Percentiles rank a stretch among this genome's conserved stretches.
phyloP scores from a whole-genome alignment of 1,284 basidiomycete genomes.

The Sanghuangporus sanghuang region DNA sequence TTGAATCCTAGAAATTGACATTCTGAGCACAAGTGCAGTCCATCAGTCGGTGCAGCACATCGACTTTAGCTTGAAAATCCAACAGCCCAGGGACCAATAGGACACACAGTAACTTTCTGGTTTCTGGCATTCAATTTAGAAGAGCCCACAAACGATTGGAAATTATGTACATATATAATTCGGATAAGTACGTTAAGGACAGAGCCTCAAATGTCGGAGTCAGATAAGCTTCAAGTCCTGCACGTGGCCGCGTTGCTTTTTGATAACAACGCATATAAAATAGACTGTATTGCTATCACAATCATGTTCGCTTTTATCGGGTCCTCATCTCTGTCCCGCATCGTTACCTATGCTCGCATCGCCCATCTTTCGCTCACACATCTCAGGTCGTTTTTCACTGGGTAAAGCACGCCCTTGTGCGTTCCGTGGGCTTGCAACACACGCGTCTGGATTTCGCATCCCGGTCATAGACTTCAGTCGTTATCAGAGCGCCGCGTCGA shows the following conservation, averaged over 20 bases:
- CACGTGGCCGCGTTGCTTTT: background rate
- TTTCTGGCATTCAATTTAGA: background rate
- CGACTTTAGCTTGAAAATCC: constrained; percentile 92
- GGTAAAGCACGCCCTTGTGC: background rate
- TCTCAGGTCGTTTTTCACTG: background rate
- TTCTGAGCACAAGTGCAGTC: constrained; percentile 87
- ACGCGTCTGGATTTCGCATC: constrained; percentile 34
- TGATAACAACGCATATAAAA: background rate
- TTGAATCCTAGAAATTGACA: constrained; percentile 72
- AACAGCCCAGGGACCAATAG: constrained; percentile 40
- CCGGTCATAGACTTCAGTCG: constrained; percentile 75
- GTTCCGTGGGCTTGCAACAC: constrained; percentile 12
- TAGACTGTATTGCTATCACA: background rate
- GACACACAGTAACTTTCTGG: background rate
- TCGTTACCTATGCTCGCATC: background rate
- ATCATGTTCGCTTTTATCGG: background rate
- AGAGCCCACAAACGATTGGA: background rate
- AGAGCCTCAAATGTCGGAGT: background rate
- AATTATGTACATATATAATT: background rate
- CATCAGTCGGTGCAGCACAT: constrained; percentile 91
- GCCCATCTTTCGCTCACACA: background rate
- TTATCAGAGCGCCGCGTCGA: constrained; percentile 47
- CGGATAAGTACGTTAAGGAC: background rate
- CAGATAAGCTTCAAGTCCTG: background rate
- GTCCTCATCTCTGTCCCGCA: background rate